Evolutionary conservation across 148 eudicot species (phyloP).

Genomic region (Persicaria tinctoria): DNA sequence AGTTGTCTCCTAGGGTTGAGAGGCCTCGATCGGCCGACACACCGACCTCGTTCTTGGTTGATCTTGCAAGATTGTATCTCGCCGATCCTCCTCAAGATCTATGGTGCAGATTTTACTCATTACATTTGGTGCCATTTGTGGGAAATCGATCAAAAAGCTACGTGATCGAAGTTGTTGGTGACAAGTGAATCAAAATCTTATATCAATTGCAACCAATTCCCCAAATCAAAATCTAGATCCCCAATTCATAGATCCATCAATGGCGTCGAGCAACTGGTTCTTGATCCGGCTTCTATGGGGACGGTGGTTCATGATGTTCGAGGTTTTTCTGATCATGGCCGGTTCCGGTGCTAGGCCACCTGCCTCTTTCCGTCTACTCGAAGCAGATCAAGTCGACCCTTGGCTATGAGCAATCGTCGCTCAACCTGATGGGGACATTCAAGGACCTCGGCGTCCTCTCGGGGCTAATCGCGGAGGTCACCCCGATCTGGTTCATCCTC

Average conservation of each 20-base stretch:
- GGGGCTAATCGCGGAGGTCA: constrained; percentile 42
- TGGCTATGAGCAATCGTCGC: constrained; percentile 47
- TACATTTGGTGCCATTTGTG: no score
- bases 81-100: no score
- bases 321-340: constrained; percentile 36
- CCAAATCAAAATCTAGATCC: neutral
- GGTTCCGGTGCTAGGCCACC: constrained; percentile 33
- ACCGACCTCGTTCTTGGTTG: no score
- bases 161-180: no score
- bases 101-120: no score
- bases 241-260: neutral
- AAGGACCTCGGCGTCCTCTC: constrained; percentile 49
- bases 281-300: constrained; percentile 1
- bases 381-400: constrained; percentile 33
- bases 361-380: constrained; percentile 48
- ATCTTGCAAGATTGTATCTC: no score
- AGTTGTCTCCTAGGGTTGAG: no score
- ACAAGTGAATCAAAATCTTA: no score
- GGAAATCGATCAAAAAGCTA: no score
- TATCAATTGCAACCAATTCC: neutral
- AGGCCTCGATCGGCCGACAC: no score
- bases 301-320: constrained; percentile 51
- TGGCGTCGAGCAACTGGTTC: constrained; percentile 10
- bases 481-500: constrained; percentile 40
- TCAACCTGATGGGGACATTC: constrained; percentile 37